Evolutionary conservation across 352 stramenopile genomes (phyloP), one percentile per base, ranked within the genome.

Genomic region (Phytophthora podocarpi): DNA sequence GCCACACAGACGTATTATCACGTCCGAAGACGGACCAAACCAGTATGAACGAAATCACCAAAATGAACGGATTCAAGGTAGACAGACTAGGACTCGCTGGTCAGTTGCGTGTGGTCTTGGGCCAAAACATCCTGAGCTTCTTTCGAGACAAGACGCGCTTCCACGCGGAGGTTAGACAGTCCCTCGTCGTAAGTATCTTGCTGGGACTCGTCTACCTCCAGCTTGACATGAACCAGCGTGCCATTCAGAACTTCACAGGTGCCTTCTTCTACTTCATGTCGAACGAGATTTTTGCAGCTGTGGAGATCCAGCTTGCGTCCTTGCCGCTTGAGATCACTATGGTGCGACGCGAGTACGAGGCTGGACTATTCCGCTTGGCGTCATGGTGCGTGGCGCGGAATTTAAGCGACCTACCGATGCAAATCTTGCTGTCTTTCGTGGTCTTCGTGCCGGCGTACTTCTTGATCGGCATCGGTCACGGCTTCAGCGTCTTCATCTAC

Each of bases 341-440:
- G 50, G 55, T 82, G 10, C 31, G 65, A n/a, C 73, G 70, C 20
- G 80, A 87, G 52, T 77, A 86, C 70, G 59, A 70, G 7, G 45
- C 46, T 1, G 72, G 76, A 3, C 21, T 87, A 1, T 86, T 78
- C 43, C 65, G 52, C n/a, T 31, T 85, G 9, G 30, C 59, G 2
- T 53, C 54, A 1, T 89, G 79, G 74, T 85, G 81, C 31, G 0
- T 82, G 4, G 61, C 74, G 24, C 82, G 77, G 42, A 89, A 80
- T 41, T 10, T 84, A 1, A 87, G 72, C 21, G 79, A 89, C 41
- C 34, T 84, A 7, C 64, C 52, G 1, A 49, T 87, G 40, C 79
- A 85, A 34, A 39, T 85, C 5, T 47, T 84, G n/a, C 51, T 82
- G 35, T 72, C 70, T 5, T 51, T 76, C 13, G 21, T 81, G 0